Evolutionary conservation across 2,329 filamentous ascomycete genomes (phyloP).

Genomic region (Dryadomyces sulphureus): DNA sequence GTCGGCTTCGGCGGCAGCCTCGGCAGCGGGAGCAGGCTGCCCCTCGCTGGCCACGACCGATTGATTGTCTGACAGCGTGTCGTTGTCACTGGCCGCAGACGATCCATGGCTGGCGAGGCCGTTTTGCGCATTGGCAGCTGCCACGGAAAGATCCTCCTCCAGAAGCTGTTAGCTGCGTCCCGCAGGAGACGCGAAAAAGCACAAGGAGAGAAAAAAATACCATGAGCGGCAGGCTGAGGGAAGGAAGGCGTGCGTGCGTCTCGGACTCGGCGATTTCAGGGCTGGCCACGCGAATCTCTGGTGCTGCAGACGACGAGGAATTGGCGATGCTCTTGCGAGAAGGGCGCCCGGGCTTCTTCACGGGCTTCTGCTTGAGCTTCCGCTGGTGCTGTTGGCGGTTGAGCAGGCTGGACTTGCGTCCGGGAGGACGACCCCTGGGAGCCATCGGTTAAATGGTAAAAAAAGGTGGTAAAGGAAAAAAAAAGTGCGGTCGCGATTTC

Average conservation of each 20-base stretch:
- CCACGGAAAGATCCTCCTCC: not conserved
- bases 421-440: conserved; percentile 9
- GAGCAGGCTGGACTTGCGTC: conserved; percentile 5
- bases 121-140: not conserved
- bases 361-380: not conserved
- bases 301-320: not conserved
- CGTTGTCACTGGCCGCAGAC: not conserved
- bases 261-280: not conserved
- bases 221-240: not conserved
- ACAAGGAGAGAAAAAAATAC: not conserved
- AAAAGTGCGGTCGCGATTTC: not conserved
- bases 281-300: not conserved
- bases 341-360: not conserved
- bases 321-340: not conserved
- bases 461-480: not conserved
- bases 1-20: not conserved
- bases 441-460: conserved; percentile 4
- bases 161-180: not conserved
- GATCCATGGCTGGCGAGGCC: not conserved
- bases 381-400: not conserved
- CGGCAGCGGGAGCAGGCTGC: no score
- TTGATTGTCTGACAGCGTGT: not conserved
- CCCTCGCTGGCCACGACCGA: not conserved
- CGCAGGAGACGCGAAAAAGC: not conserved
- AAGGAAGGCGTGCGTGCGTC: not conserved